Conservation (phyloP, 768 basidiomycete genomes). For the Brasilioporus rufonigricans region DNA sequence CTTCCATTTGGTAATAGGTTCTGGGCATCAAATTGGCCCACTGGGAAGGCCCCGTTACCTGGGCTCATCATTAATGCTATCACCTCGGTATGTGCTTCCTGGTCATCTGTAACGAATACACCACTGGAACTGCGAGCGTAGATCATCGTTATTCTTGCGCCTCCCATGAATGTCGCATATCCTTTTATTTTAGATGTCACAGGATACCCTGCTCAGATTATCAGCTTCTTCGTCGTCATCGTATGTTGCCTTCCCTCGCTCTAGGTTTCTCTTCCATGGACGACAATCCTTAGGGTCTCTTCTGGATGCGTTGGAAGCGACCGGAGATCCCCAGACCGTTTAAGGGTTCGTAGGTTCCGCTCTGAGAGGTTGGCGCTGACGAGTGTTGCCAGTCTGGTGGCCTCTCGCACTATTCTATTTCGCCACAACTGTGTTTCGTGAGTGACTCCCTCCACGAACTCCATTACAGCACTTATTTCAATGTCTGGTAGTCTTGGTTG, state of each 20-base stretch:
- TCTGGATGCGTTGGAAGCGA: conserved; percentile 54
- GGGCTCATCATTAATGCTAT: conserved; percentile 54
- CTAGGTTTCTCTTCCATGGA: neutral
- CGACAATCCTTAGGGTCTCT: conserved; percentile 40
- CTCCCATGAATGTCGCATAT: conserved; percentile 51
- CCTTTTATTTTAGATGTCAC: conserved; percentile 60
- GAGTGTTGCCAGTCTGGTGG: conserved; percentile 44
- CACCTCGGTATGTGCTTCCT: conserved; percentile 36
- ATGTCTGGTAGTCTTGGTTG: conserved; percentile 43
- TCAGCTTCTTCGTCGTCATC: conserved; percentile 51
- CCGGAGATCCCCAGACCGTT: conserved; percentile 51
- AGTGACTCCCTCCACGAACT: conserved; percentile 12
- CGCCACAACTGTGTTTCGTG: conserved; percentile 48
- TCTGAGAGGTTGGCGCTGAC: conserved; percentile 3
- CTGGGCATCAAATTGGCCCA: conserved; percentile 63
- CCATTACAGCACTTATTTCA: neutral
- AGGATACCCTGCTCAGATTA: conserved; percentile 47
- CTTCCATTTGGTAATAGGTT: conserved; percentile 56
- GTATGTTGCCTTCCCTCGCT: conserved; percentile 32
- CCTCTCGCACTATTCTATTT: conserved; percentile 56
- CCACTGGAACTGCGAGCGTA: conserved; percentile 14
- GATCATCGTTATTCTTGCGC: conserved; percentile 53
- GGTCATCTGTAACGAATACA: neutral
- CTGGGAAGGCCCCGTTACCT: conserved; percentile 52
- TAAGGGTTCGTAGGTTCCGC: conserved; percentile 36